Percentiles rank a stretch among this genome's conserved stretches.
Evolutionary conservation across 306 rosid genomes (phyloP).

Genomic region (Coriaria nepalensis): DNA sequence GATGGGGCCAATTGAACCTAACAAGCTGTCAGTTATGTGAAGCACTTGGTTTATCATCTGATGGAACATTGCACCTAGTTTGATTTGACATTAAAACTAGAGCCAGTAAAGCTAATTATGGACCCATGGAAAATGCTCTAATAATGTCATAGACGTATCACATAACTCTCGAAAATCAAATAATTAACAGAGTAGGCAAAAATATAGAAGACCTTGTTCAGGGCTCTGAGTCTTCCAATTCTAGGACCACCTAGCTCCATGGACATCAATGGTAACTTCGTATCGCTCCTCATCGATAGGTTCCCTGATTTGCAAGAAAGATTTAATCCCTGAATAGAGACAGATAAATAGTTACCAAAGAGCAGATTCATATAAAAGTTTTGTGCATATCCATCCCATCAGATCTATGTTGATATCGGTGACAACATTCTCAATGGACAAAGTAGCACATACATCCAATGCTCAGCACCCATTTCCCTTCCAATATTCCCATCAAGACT

Average conservation of each 20-base stretch:
- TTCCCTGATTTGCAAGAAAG: constrained; percentile 49
- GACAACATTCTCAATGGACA: constrained; percentile 5
- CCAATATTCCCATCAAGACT: constrained; percentile 75
- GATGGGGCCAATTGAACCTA: too few relatives aligned
- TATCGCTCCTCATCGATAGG: constrained; percentile 53
- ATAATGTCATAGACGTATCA: too few relatives aligned
- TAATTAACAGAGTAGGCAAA: background rate
- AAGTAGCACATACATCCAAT: constrained; percentile 42
- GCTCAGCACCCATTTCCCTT: constrained; percentile 83
- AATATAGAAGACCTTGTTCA: constrained; percentile 40
- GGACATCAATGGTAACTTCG: constrained; percentile 54
- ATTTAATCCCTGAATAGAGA: constrained; percentile 55
- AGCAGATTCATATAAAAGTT: background rate
- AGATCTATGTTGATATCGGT: background rate
- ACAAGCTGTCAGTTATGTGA: too few relatives aligned
- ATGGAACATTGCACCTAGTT: too few relatives aligned
- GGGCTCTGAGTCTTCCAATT: constrained; percentile 61
- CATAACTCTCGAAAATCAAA: too few relatives aligned
- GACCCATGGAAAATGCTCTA: too few relatives aligned
- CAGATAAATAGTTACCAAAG: background rate
- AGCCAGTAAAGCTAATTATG: too few relatives aligned
- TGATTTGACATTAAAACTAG: too few relatives aligned
- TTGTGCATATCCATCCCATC: too few relatives aligned
- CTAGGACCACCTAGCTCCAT: constrained; percentile 84
- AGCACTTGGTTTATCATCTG: too few relatives aligned